Evolutionary conservation across 768 basidiomycete genomes (phyloP), one percentile per base, ranked within the genome.

Genomic region (Lentinula detonsa): DNA sequence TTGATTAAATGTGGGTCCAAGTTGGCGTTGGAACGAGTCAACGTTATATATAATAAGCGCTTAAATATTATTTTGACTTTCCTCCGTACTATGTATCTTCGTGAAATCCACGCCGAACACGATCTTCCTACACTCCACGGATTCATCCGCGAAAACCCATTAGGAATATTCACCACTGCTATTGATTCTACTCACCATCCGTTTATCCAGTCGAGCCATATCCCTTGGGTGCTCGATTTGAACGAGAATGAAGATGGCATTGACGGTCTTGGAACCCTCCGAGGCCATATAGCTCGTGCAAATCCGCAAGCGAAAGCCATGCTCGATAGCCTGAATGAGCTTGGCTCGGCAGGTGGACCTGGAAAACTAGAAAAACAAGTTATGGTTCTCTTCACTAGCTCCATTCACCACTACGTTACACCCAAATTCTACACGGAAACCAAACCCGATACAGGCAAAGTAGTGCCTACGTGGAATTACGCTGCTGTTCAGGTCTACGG

Each of bases 111-210:
- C 68, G 71, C 73, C 23, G 76, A 76, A 55, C 68, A 67, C 57
- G 66, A 73, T 65, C 46, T 71, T n/a, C 64, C 70, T 2, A 67
- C 67, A 2, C 68, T 76, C 0, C 71, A 68, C 39, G 57, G 39
- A 1, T 74, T 77, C 63, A 70, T 77, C 54, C 69, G 69, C 16
- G 51, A 64, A 8, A 68, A 74, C 60, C 75, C 74, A 3, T 69
- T 76, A 1, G 76, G 76, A 1, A 64, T 75, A 16, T 62, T 78
- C 60, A 76, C 75, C 37, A 76, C 75, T 8, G 69, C 72, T 4
- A 68, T 75, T 56, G 60, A 66, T 0, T 66, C 70, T 52, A 71
- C 15, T 43, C 23, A 13, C 23, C 60, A 49, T 37, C 72, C 11
- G 60, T 68, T 45, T 43, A 49, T 42, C 55, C 59, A 52, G 52